Percentiles rank a stretch among this genome's conserved stretches.
Conservation (phyloP, 73 alveolate species). For the Tetrahymena thermophila region DNA sequence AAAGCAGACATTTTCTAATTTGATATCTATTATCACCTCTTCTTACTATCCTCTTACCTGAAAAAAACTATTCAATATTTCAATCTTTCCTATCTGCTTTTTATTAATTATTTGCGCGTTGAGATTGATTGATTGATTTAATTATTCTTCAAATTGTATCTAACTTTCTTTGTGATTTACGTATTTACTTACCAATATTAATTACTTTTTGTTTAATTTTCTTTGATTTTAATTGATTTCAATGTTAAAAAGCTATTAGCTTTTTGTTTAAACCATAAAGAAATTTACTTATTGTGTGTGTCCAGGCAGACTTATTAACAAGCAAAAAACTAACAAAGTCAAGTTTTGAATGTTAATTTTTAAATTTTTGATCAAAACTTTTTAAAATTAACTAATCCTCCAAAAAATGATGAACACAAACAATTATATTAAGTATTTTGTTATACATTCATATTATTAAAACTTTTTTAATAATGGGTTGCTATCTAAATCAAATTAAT, state of each 20-base stretch:
- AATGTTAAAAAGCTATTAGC: too few relatives aligned
- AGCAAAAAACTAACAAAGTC: neutral
- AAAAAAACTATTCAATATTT: neutral
- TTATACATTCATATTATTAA: neutral
- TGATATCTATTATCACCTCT: neutral
- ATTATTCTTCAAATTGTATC: neutral
- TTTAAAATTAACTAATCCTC: neutral
- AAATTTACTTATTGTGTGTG: neutral
- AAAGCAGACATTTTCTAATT: neutral
- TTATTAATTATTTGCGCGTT: neutral
- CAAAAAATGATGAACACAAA: neutral
- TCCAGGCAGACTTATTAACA: neutral
- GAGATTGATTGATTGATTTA: neutral
- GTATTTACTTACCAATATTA: neutral
- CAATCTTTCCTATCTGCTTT: neutral
- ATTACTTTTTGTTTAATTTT: neutral
- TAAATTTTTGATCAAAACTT: neutral
- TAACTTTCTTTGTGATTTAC: neutral
- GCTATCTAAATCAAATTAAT: neutral
- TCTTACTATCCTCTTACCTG: neutral
- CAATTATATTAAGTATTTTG: neutral
- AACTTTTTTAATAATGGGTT: neutral
- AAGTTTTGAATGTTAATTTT: neutral
- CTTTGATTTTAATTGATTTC: neutral
- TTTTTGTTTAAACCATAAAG: neutral